Base-by-base conservation (phyloP, 768 basidiomycete species). In the Calocybe gangraenosa region DNA sequence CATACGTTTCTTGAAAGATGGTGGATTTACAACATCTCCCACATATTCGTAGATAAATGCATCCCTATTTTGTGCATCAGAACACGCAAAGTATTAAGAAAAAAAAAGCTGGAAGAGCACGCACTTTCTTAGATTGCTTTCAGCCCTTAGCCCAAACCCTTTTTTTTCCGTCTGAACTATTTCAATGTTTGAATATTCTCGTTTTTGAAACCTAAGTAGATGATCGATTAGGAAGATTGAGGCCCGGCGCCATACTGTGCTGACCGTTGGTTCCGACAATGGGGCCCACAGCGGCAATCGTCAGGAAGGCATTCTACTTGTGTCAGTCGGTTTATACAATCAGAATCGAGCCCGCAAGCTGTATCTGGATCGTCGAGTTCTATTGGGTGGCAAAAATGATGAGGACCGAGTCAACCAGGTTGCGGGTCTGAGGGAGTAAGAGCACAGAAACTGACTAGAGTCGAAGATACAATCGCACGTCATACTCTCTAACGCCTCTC, bases 281-380 rank as follows among this genome's bases (percentile, higher is more conserved):
- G 73, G 6, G 67, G 58, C 36, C 80, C 71, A 69, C 90, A 92
- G 31, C 86, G 79, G 69, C 96, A 99, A 54, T 97, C 93, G 31
- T 78, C 85, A 11, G 79, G 69, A n/a, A 94, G 66, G 66, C 96
- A 99, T 66, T 99, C 96, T 10, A 98, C 92, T 65, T 95, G 94
- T 19, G 96, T 94, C 50, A 98, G 79, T 47, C 93, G 77, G 65
- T 98, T 99, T 69, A 99, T 97, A 64, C 96, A 99, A 68, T 95
- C 90, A 18, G 91, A 92, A 50, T 78, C 72, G 31, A 82, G 78
- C 19, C 93, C 92, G 65, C 96, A 99, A 5, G 92, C 91, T 42
- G 65, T 66, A 35, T 79, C 71, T 10, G 71, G 73, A 50, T 75
- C 72, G 61, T 87, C 83, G 19, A 66, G 59, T 50, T 72, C 88